A percentile compares a stretch with the other conserved stretches of the same genome.
Conservation (phyloP, 2,329 filamentous ascomycete genomes). For the Cercospora nicotianae region DNA sequence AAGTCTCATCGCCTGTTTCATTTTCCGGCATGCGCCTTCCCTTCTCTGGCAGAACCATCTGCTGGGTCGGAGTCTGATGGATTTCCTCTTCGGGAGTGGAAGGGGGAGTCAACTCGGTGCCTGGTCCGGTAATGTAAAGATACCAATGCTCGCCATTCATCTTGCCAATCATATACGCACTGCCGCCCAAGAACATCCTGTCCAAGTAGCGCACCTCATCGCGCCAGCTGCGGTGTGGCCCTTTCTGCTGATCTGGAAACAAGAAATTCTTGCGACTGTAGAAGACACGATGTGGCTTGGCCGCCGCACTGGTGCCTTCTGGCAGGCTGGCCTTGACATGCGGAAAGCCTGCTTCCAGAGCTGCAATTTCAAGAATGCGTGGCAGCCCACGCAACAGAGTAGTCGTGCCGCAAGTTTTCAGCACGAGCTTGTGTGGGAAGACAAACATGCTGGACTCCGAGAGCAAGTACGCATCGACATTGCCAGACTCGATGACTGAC, state of each 20-base stretch:
- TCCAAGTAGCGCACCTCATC: slow-evolving; percentile 93
- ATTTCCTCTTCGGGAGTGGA: slow-evolving; percentile 64
- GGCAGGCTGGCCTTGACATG: slow-evolving; percentile 68
- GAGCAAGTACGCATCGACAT: slow-evolving; percentile 92
- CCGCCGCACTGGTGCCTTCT: slow-evolving; percentile 69
- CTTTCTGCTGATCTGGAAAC: slow-evolving; percentile 89
- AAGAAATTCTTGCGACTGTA: slow-evolving; percentile 99
- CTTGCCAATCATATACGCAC: slow-evolving; percentile 99
- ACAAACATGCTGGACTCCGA: slow-evolving; percentile 99
- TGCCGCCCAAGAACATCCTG: slow-evolving; percentile 85
- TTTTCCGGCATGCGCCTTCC: slow-evolving; percentile 35
- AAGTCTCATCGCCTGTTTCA: slow-evolving; percentile 66
- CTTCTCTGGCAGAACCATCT: slow-evolving; percentile 60
- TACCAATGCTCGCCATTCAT: slow-evolving; percentile 99
- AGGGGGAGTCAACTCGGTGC: slow-evolving; percentile 76
- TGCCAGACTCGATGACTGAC: slow-evolving; percentile 87
- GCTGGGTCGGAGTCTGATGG: slow-evolving; percentile 59
- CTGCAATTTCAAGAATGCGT: slow-evolving; percentile 88
- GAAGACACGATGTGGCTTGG: slow-evolving; percentile 92
- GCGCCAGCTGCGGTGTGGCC: slow-evolving; percentile 95
- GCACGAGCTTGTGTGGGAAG: slow-evolving; percentile 97
- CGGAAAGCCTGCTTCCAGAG: slow-evolving; percentile 83
- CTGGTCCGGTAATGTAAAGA: slow-evolving; percentile 89
- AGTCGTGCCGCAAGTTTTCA: slow-evolving; percentile 98
- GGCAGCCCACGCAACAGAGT: slow-evolving; percentile 87